Evolutionary conservation across 1,284 basidiomycete genomes (phyloP), one percentile per base, ranked within the genome.

Genomic region (Puccinia triticina): DNA sequence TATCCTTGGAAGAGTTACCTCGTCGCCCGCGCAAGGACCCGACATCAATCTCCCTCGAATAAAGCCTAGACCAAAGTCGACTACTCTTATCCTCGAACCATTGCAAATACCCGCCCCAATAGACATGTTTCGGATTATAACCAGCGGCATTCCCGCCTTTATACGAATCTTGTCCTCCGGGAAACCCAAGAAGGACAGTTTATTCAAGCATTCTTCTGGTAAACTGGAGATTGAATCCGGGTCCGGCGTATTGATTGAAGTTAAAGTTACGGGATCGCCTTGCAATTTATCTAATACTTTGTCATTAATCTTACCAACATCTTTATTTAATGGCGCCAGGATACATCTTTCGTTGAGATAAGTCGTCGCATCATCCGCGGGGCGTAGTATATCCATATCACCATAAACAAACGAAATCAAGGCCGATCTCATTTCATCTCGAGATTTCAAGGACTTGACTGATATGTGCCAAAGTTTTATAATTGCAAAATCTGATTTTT

Each of bases 121-220:
- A n/a, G 69, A 16, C 14, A 78, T 4, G 55, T 18, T n/a, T n/a
- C n/a, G n/a, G n/a, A n/a, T n/a, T n/a, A n/a, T n/a, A n/a, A n/a
- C n/a, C n/a, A n/a, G n/a, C 3, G 34, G 26, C 26, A 53, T 21
- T 8, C 64, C 64, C 7, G 21, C 55, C 32, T 78, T 78, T 1
- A 78, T 21, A 34, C 11, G 1, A 2, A 79, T n/a, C 1, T 23
- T 7, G 26, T 79, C 66, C 1, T 37, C 21, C 3, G 77, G n/a
- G n/a, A n/a, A n/a, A n/a, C n/a, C n/a, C n/a, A n/a, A n/a, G n/a
- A n/a, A n/a, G n/a, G n/a, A n/a, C 32, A 48, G 71, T 16, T 53
- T 26, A 64, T 77, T 59, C 4, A 77, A 64, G 1, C 29, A 37
- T 48, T 77, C 74, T 40, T 77, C 74, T 3, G 55, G 34, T 0